Percentiles rank a stretch among this genome's conserved stretches.
phyloP scores from a whole-genome alignment of 306 rosid genomes.

The Casuarina glauca region DNA sequence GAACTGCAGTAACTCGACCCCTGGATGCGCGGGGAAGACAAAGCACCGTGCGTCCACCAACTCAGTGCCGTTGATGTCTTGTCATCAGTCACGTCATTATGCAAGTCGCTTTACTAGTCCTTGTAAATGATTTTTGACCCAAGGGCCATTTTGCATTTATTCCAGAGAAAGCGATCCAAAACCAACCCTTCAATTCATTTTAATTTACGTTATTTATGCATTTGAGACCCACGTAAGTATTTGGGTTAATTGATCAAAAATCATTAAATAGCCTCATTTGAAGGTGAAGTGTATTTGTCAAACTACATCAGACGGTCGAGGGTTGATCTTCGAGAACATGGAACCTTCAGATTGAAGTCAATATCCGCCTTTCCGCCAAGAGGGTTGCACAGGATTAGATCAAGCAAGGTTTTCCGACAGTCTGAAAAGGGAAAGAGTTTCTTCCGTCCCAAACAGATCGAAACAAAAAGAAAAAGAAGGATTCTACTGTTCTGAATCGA shows the following conservation, averaged over 20 bases:
- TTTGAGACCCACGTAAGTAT: no score
- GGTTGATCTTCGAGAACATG: background rate
- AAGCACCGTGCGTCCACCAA: no score
- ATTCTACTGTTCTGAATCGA: conserved; percentile 15
- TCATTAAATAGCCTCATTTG: background rate
- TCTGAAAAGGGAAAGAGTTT: background rate
- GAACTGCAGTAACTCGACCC: no score
- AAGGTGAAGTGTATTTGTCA: background rate
- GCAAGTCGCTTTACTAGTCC: no score
- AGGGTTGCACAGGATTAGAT: background rate
- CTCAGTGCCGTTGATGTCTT: no score
- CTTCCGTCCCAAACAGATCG: background rate
- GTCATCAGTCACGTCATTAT: no score
- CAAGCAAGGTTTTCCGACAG: background rate
- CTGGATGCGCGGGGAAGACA: no score
- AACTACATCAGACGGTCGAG: background rate
- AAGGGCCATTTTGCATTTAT: no score
- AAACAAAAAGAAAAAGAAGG: conserved; percentile 7
- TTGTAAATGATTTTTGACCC: no score
- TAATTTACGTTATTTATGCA: no score
- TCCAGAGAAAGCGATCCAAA: no score
- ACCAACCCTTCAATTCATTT: no score
- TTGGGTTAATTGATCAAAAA: background rate
- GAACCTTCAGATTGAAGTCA: background rate
- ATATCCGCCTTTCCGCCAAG: background rate